These are phyloP conservation scores for Blastocrithidia nonstop DNA, from an alignment of 208 protist genomes.

Conservation along the genomic window DNA sequence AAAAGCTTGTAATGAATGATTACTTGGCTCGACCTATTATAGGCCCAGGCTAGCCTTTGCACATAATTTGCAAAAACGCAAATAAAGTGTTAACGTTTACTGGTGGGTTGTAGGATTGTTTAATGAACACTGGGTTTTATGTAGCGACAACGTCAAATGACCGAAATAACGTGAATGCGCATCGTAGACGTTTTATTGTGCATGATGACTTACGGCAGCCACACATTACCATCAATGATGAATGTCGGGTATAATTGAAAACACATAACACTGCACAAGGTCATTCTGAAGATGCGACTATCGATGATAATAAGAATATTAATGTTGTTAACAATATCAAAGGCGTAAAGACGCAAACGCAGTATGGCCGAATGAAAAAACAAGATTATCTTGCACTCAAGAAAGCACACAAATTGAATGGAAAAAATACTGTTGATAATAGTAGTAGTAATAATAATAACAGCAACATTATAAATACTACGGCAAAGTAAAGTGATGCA, in stretches of 20 bases:
- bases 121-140: constrained; percentile 82
- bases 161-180: constrained; percentile 39
- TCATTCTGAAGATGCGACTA: constrained; percentile 21
- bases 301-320: neutral
- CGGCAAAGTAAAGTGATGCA: no score
- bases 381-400: constrained; percentile 59
- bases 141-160: constrained; percentile 27
- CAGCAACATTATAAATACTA: constrained; percentile 15
- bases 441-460: constrained; percentile 26
- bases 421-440: no score
- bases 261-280: neutral
- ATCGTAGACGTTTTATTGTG: constrained; percentile 44
- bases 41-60: constrained; percentile 34
- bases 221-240: no score
- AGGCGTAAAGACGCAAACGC: neutral
- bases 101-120: constrained; percentile 72
- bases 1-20: constrained; percentile 6
- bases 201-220: no score
- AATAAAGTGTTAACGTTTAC: constrained; percentile 37
- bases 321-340: neutral
- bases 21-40: constrained; percentile 16
- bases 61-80: constrained; percentile 30
- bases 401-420: constrained; percentile 12
- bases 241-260: neutral
- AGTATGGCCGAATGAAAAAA: constrained; percentile 55